These are phyloP conservation scores for Globisporangium heterothallicum DNA, from an alignment of 352 stramenopile species.

Conservation along the genomic window DNA sequence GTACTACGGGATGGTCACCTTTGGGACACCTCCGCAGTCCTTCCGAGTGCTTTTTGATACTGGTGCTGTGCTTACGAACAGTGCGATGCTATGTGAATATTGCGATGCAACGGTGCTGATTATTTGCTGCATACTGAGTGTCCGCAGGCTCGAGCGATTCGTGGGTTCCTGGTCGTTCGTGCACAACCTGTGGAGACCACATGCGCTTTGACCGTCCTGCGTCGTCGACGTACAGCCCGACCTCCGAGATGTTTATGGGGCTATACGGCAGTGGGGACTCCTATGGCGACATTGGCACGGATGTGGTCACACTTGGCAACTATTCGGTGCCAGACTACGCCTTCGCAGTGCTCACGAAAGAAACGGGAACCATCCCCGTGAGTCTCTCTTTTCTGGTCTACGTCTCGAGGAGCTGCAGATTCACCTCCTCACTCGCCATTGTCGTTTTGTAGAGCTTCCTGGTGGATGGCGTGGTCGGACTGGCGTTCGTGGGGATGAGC, in stretches of 20 bases:
- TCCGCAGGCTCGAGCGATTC: slow-evolving; percentile 32
- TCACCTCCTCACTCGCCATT: not conserved
- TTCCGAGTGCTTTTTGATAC: slow-evolving; percentile 33
- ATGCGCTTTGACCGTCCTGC: slow-evolving; percentile 24
- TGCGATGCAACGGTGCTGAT: no score
- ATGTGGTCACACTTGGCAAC: slow-evolving; percentile 32
- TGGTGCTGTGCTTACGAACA: slow-evolving; percentile 7
- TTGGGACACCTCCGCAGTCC: slow-evolving; percentile 30
- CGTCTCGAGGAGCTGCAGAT: not conserved
- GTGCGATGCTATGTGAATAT: no score
- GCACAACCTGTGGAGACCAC: slow-evolving; percentile 55
- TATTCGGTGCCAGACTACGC: slow-evolving; percentile 22
- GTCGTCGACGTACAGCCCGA: slow-evolving; percentile 24
- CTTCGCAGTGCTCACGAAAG: slow-evolving; percentile 36
- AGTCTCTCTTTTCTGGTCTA: no score
- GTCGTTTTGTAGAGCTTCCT: slow-evolving; percentile 22
- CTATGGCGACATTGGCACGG: slow-evolving; percentile 26
- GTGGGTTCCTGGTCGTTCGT: slow-evolving; percentile 28
- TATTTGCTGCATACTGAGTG: no score
- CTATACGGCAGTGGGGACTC: slow-evolving; percentile 49
- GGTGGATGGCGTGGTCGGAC: slow-evolving; percentile 47
- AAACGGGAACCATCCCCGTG: slow-evolving; percentile 45
- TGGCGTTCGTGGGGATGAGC: slow-evolving; percentile 47
- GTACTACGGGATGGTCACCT: slow-evolving; percentile 19
- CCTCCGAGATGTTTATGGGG: slow-evolving; percentile 26